Conservation (phyloP, 2,329 filamentous ascomycete species). For the Aspergillus fischeri region DNA sequence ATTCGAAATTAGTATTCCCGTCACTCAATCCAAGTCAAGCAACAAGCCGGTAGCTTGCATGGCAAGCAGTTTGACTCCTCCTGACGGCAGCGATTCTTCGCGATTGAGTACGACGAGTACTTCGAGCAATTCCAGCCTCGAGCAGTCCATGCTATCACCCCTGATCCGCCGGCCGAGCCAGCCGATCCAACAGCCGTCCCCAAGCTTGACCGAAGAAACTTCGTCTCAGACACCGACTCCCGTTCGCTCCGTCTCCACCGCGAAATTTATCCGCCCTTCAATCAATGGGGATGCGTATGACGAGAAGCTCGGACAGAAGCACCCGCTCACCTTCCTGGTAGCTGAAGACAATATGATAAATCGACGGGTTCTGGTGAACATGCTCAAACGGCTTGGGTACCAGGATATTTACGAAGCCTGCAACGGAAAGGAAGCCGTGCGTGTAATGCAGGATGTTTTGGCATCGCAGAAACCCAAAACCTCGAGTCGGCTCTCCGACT, state of each 20-base stretch:
- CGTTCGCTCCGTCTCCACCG: constrained; percentile 17
- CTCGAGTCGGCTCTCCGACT: constrained; percentile 14
- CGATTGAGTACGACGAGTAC: constrained; percentile 22
- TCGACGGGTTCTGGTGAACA: constrained; percentile 61
- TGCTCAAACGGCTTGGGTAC: constrained; percentile 66
- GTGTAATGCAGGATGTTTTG: constrained; percentile 51
- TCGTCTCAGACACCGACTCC: constrained; percentile 21
- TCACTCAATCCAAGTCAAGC: constrained; percentile 44
- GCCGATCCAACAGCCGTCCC: constrained; percentile 28
- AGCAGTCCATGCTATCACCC: constrained; percentile 17
- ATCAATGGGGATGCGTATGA: constrained; percentile 44
- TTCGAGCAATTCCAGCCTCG: constrained; percentile 17
- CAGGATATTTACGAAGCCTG: constrained; percentile 60
- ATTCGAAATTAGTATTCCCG: constrained; percentile 64
- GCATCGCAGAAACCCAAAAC: constrained; percentile 18
- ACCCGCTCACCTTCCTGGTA: constrained; percentile 64
- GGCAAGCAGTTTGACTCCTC: constrained; percentile 38
- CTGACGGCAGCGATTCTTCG: constrained; percentile 18
- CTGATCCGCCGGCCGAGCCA: constrained; percentile 23
- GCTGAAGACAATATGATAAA: constrained; percentile 73
- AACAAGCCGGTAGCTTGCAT: constrained; percentile 49
- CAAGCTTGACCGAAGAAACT: constrained; percentile 24
- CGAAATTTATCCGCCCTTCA: constrained; percentile 23
- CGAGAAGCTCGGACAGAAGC: constrained; percentile 53
- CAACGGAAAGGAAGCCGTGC: constrained; percentile 65